Conservation (phyloP, 2,329 filamentous ascomycete genomes). For the Diaporthe sp. region DNA sequence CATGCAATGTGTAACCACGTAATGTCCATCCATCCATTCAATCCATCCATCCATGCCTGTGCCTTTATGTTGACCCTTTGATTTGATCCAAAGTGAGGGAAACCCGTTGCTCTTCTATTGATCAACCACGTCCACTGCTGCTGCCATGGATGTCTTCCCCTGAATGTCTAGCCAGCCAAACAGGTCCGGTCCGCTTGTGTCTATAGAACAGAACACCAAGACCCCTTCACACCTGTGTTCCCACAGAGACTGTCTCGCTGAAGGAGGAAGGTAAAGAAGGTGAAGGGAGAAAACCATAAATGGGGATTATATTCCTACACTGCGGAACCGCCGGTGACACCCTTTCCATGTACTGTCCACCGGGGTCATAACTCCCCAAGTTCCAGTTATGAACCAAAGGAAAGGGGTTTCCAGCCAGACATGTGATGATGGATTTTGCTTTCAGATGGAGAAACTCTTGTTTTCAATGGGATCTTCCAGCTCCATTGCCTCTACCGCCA, state of each 20-base stretch:
- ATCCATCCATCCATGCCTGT: background rate
- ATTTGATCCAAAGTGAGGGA: background rate
- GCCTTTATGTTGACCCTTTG: background rate
- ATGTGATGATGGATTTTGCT: conserved; percentile 31
- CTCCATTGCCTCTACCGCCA: conserved; percentile 28
- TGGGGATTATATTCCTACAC: conserved; percentile 46
- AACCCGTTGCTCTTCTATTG: background rate
- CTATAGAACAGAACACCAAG: background rate
- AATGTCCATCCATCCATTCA: background rate
- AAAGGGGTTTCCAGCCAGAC: conserved; percentile 26
- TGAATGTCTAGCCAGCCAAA: background rate
- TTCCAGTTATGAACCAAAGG: background rate
- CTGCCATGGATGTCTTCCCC: background rate
- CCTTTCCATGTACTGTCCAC: conserved; percentile 26
- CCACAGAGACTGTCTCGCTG: background rate
- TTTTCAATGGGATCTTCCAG: conserved; percentile 8
- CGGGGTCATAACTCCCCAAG: background rate
- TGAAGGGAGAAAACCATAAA: conserved; percentile 26
- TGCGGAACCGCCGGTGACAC: conserved; percentile 23
- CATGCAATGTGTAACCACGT: background rate
- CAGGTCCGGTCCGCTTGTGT: background rate
- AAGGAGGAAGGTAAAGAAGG: background rate
- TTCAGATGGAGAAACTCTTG: conserved; percentile 24
- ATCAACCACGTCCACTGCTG: no score
- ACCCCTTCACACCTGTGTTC: background rate